A percentile compares a stretch with the other conserved stretches of the same genome.
Conservation (phyloP, 352 stramenopile species). For the Peronosclerospora sorghi region DNA sequence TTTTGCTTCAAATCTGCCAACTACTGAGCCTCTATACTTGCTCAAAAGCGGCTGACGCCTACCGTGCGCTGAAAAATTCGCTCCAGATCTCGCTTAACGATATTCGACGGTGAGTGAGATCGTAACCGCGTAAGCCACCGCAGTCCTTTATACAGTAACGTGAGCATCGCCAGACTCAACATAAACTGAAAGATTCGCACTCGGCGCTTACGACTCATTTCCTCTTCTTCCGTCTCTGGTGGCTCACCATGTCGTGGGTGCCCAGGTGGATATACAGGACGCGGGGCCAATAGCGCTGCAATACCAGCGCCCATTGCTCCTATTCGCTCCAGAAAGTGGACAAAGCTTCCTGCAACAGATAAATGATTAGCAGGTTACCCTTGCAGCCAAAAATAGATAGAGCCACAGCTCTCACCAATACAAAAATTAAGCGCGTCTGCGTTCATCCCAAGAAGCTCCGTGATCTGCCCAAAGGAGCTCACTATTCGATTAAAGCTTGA, state of each 20-base stretch:
- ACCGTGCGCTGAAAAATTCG: slow-evolving; percentile 63
- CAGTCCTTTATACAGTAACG: slow-evolving; percentile 45
- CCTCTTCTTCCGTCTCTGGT: slow-evolving; percentile 53
- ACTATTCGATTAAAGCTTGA: slow-evolving; percentile 60
- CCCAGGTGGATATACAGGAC: slow-evolving; percentile 48
- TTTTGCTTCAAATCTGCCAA: not conserved
- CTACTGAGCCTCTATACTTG: slow-evolving; percentile 1
- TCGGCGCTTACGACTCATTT: slow-evolving; percentile 50
- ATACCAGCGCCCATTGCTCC: slow-evolving; percentile 60
- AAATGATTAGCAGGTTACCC: too few species aligned
- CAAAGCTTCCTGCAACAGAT: slow-evolving; percentile 42
- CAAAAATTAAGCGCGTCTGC: slow-evolving; percentile 67
- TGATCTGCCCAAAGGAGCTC: slow-evolving; percentile 62
- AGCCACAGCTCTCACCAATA: slow-evolving; percentile 36
- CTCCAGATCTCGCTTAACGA: slow-evolving; percentile 38
- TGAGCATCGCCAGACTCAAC: slow-evolving; percentile 42
- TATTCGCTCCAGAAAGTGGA: slow-evolving; percentile 79
- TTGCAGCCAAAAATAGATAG: too few species aligned
- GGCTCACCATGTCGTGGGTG: slow-evolving; percentile 67
- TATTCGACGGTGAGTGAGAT: slow-evolving; percentile 16
- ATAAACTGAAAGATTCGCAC: slow-evolving; percentile 81
- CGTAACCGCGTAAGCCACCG: slow-evolving; percentile 39
- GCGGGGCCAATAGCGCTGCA: slow-evolving; percentile 53
- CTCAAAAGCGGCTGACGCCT: slow-evolving; percentile 21
- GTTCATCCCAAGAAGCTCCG: slow-evolving; percentile 70